A percentile compares a stretch with the other conserved stretches of the same genome.
phyloP scores from a whole-genome alignment of 2,329 filamentous ascomycete species.

The Ramularia collo-cygni region DNA sequence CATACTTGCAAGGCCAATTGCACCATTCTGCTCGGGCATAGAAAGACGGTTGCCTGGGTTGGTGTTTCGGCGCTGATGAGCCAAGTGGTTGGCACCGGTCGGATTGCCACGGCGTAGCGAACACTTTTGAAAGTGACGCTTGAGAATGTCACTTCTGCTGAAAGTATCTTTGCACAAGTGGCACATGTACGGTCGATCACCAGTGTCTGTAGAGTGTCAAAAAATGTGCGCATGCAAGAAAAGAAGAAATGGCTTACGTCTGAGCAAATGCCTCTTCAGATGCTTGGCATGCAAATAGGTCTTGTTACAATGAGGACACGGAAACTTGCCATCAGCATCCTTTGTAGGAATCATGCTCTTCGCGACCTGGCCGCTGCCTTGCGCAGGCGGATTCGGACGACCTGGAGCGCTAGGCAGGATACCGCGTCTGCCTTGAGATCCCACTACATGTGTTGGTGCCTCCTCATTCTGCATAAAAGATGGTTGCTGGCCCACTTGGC shows the following conservation, averaged over 20 bases:
- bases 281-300: slow-evolving; percentile 97
- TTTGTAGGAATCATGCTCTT: slow-evolving; percentile 89
- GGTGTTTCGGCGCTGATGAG: slow-evolving; percentile 52
- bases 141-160: slow-evolving; percentile 93
- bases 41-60: slow-evolving; percentile 39
- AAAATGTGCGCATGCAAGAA: slow-evolving; percentile 7
- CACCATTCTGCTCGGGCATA: slow-evolving; percentile 30
- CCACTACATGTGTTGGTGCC: slow-evolving; percentile 79
- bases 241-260: slow-evolving; percentile 63
- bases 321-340: slow-evolving; percentile 96
- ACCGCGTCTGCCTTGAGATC: slow-evolving; percentile 84
- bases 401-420: slow-evolving; percentile 88
- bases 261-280: slow-evolving; percentile 86
- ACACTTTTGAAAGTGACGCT: slow-evolving; percentile 99
- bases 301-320: slow-evolving; percentile 96
- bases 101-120: slow-evolving; percentile 94
- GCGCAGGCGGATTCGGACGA: slow-evolving; percentile 66
- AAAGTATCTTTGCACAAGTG: slow-evolving; percentile 97
- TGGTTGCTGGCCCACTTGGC: slow-evolving; percentile 27
- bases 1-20: slow-evolving; percentile 31
- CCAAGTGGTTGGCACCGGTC: slow-evolving; percentile 87
- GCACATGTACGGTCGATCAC: slow-evolving; percentile 97
- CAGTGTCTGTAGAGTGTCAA: slow-evolving; percentile 65
- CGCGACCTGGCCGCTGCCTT: slow-evolving; percentile 49
- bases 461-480: slow-evolving; percentile 35